Conservation (phyloP, 1,284 basidiomycete species). For the Filobasidium uniguttulatum region DNA sequence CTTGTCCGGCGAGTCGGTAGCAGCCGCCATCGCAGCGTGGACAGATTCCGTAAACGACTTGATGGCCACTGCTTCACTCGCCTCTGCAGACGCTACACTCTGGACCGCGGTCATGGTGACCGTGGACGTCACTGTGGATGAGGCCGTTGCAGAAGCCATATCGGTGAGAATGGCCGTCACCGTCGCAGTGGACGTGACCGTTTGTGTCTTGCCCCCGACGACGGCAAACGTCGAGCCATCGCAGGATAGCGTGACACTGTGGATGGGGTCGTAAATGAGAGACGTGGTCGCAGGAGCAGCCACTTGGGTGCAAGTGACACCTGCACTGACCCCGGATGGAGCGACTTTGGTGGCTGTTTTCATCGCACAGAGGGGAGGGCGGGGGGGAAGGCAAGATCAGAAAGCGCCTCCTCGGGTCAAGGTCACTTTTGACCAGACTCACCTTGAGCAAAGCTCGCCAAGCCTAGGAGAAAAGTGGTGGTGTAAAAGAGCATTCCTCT, state of each 20-base stretch:
- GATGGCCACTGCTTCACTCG: neutral
- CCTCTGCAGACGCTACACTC: neutral
- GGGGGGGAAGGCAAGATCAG: neutral
- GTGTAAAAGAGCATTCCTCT: neutral
- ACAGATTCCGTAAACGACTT: neutral
- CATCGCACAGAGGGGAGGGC: neutral
- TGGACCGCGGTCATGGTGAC: neutral
- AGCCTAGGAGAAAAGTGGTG: neutral
- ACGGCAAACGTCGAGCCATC: neutral
- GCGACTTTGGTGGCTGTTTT: neutral
- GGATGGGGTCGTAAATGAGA: neutral
- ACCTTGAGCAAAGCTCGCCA: neutral
- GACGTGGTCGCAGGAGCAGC: neutral
- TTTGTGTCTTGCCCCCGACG: neutral
- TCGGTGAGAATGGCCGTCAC: neutral
- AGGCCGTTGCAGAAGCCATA: too few relatives aligned
- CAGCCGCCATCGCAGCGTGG: neutral
- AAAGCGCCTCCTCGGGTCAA: too few relatives aligned
- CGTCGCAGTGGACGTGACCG: neutral
- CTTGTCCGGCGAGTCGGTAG: neutral
- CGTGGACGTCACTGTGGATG: too few relatives aligned
- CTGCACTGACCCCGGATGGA: neutral
- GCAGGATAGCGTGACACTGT: neutral
- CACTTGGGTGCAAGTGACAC: neutral
- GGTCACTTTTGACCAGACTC: too few relatives aligned